phyloP scores from a whole-genome alignment of 139 green algal species.

The Coelastrella sp. region DNA sequence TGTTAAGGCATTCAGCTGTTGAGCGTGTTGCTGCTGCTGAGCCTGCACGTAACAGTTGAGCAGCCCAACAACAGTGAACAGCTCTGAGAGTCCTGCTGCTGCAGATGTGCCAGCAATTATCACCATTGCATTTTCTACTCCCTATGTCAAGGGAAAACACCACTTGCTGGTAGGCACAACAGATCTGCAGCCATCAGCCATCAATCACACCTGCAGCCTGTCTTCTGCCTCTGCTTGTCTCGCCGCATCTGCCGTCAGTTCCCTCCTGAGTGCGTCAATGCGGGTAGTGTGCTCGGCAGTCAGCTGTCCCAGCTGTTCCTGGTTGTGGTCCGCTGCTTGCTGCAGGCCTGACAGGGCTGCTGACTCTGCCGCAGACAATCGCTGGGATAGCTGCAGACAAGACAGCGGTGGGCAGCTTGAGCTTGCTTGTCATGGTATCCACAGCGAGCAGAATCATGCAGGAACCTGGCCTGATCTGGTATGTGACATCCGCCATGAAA shows the following conservation, averaged over 20 bases:
- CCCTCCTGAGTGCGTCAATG: background rate
- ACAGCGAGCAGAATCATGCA: background rate
- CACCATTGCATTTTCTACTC: too few relatives aligned
- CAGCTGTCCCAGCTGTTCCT: background rate
- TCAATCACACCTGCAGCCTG: constrained; percentile 3
- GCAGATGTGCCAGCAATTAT: too few relatives aligned
- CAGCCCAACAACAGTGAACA: too few relatives aligned
- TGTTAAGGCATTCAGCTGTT: background rate
- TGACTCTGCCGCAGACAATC: constrained; percentile 13
- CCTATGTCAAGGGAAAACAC: background rate
- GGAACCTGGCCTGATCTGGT: background rate
- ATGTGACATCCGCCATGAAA: background rate
- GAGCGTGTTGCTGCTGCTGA: constrained; percentile 11
- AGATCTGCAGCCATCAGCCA: background rate
- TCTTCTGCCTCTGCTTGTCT: background rate
- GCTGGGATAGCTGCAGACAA: background rate
- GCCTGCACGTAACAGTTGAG: background rate
- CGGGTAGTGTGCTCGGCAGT: constrained; percentile 3
- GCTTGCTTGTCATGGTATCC: background rate
- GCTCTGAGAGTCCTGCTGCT: too few relatives aligned
- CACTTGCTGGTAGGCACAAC: background rate
- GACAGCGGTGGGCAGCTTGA: background rate
- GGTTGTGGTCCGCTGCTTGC: background rate
- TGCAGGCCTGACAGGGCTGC: background rate
- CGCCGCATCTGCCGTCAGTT: constrained; percentile 20